Evolutionary conservation across 2,329 filamentous ascomycete genomes (phyloP).

Genomic region (Blumeria graminis): DNA sequence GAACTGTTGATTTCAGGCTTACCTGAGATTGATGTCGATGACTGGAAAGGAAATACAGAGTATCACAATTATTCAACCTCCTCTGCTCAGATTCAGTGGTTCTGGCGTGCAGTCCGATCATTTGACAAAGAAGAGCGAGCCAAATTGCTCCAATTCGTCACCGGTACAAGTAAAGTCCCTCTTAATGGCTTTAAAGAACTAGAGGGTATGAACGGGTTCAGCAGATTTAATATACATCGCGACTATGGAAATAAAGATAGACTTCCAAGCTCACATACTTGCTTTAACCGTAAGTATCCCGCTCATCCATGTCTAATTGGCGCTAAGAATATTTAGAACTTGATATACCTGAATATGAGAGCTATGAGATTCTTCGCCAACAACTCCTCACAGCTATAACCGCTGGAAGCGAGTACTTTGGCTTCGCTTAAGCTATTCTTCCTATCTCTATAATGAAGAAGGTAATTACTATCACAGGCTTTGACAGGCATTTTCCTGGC

Average conservation of each 20-base stretch:
- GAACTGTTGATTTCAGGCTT: constrained; percentile 91
- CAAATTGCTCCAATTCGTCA: constrained; percentile 93
- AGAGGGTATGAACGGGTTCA: constrained; percentile 97
- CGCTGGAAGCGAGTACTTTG: constrained; percentile 92
- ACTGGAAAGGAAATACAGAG: constrained; percentile 98
- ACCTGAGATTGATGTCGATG: constrained; percentile 90
- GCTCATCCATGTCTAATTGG: constrained; percentile 2
- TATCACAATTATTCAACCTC: constrained; percentile 94
- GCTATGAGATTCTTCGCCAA: constrained; percentile 69
- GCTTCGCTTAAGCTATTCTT: constrained; percentile 48
- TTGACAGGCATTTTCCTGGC: too few species aligned
- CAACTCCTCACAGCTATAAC: constrained; percentile 91
- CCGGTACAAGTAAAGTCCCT: constrained; percentile 91
- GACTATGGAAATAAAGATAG: constrained; percentile 94
- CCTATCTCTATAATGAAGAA: neutral
- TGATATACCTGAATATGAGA: constrained; percentile 94
- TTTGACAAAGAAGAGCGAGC: constrained; percentile 98
- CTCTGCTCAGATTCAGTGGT: constrained; percentile 96
- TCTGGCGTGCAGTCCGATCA: constrained; percentile 90
- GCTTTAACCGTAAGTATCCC: constrained; percentile 78
- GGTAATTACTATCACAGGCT: too few species aligned
- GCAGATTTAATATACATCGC: constrained; percentile 94
- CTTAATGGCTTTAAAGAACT: constrained; percentile 97
- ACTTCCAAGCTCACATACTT: constrained; percentile 88
- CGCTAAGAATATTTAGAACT: constrained; percentile 38